A percentile compares a stretch with the other conserved stretches of the same genome.
Evolutionary conservation across 495 filamentous ascomycete genomes (phyloP).

Genomic region (Neurospora africana): DNA sequence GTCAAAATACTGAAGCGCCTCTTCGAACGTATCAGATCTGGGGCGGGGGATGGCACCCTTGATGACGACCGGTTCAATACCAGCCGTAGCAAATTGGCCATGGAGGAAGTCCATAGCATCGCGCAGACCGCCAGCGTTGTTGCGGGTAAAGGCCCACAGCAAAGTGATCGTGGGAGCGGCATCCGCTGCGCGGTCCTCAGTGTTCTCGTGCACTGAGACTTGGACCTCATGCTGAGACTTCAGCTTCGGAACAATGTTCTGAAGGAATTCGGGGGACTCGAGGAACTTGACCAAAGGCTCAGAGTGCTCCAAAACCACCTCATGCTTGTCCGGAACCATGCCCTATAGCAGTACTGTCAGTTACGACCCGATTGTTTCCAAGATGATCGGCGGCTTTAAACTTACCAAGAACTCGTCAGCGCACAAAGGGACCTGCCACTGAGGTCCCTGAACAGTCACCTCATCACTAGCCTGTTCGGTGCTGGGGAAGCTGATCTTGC

Average conservation of each 20-base stretch:
- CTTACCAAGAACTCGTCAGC: conserved; percentile 86
- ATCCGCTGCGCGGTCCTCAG: conserved; percentile 43
- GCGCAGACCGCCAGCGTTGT: conserved; percentile 90
- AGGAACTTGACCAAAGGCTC: conserved; percentile 66
- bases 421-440: conserved; percentile 93
- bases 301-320: conserved; percentile 70
- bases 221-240: conserved; percentile 87
- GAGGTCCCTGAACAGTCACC: conserved; percentile 86
- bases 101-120: conserved; percentile 94
- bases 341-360: conserved; percentile 37
- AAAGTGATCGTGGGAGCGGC: conserved; percentile 41
- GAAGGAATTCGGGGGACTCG: conserved; percentile 62
- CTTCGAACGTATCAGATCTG: conserved; percentile 97
- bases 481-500: conserved; percentile 94
- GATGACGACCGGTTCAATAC: conserved; percentile 74
- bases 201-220: conserved; percentile 52
- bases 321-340: conserved; percentile 94
- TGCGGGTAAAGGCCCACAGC: conserved; percentile 72
- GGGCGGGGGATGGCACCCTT: conserved; percentile 90
- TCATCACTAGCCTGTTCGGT: conserved; percentile 95
- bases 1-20: conserved; percentile 90
- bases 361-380: background rate
- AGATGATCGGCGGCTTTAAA: conserved; percentile 2
- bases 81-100: conserved; percentile 66
- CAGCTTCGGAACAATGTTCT: conserved; percentile 70